These are phyloP conservation scores for Psilocybe azurescens DNA, from an alignment of 768 basidiomycete genomes.

Conservation along the genomic window DNA sequence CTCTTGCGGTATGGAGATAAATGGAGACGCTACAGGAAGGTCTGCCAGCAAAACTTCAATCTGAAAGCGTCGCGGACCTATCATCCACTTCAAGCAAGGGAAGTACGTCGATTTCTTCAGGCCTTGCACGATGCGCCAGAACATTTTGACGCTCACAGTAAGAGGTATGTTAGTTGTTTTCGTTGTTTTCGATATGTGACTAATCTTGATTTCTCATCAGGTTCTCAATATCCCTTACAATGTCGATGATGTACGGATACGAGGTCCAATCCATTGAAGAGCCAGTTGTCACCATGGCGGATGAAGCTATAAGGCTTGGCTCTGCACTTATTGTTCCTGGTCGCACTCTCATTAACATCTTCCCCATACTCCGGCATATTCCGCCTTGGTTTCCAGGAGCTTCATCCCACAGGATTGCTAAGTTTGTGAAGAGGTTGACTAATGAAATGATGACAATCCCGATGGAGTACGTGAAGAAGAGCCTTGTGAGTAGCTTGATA, in stretches of 20 bases:
- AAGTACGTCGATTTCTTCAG: slow-evolving; percentile 33
- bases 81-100: slow-evolving; percentile 30
- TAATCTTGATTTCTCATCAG: slow-evolving; percentile 1
- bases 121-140: slow-evolving; percentile 25
- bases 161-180: slow-evolving; percentile 16
- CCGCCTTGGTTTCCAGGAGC: slow-evolving; percentile 21
- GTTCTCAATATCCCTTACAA: slow-evolving; percentile 12
- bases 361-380: slow-evolving; percentile 16
- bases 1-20: slow-evolving; percentile 37
- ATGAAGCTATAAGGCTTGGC: slow-evolving; percentile 5
- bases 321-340: slow-evolving; percentile 14
- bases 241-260: slow-evolving; percentile 19
- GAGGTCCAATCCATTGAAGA: slow-evolving; percentile 17
- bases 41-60: slow-evolving; percentile 39
- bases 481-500: background rate
- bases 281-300: slow-evolving; percentile 5
- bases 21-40: slow-evolving; percentile 42
- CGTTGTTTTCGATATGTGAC: slow-evolving; percentile 28
- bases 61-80: slow-evolving; percentile 29
- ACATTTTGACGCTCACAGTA: slow-evolving; percentile 15
- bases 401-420: background rate
- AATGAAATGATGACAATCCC: slow-evolving; percentile 11
- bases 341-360: slow-evolving; percentile 11
- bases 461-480: slow-evolving; percentile 3
- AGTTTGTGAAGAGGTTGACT: background rate